A percentile compares a stretch with the other conserved stretches of the same genome.
Conservation (phyloP, 2,329 filamentous ascomycete species). For the Remersonia thermophila region DNA sequence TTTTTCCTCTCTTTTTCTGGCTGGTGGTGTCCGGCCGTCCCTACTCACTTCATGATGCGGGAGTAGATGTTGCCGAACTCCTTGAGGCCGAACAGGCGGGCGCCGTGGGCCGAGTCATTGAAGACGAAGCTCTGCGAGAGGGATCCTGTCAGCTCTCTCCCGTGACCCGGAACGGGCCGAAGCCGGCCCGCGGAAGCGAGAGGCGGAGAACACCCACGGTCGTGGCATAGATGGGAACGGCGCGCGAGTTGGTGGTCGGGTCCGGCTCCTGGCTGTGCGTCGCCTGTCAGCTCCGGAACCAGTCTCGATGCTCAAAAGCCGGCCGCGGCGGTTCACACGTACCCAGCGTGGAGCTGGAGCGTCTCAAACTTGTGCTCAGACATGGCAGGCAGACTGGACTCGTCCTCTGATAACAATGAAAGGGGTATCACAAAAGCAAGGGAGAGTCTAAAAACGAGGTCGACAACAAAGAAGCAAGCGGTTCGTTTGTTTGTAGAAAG, state of each 20-base stretch:
- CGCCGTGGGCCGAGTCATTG: slow-evolving; percentile 92
- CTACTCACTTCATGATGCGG: slow-evolving; percentile 77
- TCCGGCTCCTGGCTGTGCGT: slow-evolving; percentile 62
- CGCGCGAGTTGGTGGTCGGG: slow-evolving; percentile 69
- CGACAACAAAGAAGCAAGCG: not conserved
- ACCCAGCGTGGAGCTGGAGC: slow-evolving; percentile 76
- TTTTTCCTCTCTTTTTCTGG: not conserved
- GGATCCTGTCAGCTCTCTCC: not conserved
- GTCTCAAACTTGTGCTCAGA: slow-evolving; percentile 61
- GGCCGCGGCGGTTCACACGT: slow-evolving; percentile 18
- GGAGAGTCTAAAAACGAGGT: not conserved
- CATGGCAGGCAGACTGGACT: slow-evolving; percentile 23
- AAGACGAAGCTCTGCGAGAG: slow-evolving; percentile 65
- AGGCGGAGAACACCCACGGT: slow-evolving; percentile 40
- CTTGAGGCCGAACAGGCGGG: slow-evolving; percentile 90
- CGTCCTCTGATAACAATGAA: too few relatives aligned
- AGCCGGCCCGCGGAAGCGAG: not conserved
- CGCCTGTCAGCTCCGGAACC: too few relatives aligned
- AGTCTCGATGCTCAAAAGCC: slow-evolving; percentile 3
- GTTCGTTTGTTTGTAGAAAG: not conserved
- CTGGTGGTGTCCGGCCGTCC: not conserved
- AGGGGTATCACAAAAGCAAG: slow-evolving; percentile 8
- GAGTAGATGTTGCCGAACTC: slow-evolving; percentile 97
- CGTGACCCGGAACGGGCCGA: too few relatives aligned
- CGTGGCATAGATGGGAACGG: slow-evolving; percentile 91